Evolutionary conservation across 2,329 filamentous ascomycete genomes (phyloP).

Genomic region (Botrytis fabae): DNA sequence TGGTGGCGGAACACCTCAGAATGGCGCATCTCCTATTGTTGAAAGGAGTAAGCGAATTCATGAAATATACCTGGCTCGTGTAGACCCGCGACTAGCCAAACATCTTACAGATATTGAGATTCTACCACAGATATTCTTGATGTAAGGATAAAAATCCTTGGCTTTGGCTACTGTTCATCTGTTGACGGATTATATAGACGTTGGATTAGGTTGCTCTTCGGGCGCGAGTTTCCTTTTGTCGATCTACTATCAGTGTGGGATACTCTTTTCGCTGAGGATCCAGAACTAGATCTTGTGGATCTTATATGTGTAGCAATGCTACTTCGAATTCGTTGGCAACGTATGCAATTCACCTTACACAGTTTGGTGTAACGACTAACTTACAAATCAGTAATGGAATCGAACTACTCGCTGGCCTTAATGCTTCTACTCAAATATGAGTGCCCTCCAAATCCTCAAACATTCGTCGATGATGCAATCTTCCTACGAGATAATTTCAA

Average conservation of each 20-base stretch:
- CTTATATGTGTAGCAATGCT: conserved; percentile 94
- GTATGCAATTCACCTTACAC: conserved; percentile 50
- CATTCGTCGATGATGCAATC: conserved; percentile 83
- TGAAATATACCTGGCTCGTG: conserved; percentile 71
- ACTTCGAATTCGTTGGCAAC: conserved; percentile 83
- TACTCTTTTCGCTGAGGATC: conserved; percentile 81
- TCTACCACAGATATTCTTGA: conserved; percentile 93
- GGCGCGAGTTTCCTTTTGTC: conserved; percentile 87
- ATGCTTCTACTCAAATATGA: conserved; percentile 79
- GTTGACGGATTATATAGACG: conserved; percentile 47
- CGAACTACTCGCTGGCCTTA: conserved; percentile 84
- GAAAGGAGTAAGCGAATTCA: conserved; percentile 85
- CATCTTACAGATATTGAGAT: conserved; percentile 85
- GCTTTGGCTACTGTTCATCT: not conserved
- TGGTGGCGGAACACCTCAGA: conserved; percentile 29
- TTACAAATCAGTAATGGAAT: conserved; percentile 67
- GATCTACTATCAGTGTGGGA: conserved; percentile 88
- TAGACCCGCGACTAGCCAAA: conserved; percentile 79
- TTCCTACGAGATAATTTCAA: conserved; percentile 68
- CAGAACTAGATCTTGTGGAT: conserved; percentile 77
- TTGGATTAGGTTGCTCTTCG: conserved; percentile 92
- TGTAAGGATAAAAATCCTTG: conserved; percentile 54
- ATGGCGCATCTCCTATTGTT: conserved; percentile 70
- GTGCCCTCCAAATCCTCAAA: conserved; percentile 65
- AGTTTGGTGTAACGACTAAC: not conserved